Conservation (phyloP, 306 rosid genomes). For the Calophaca sinica region DNA sequence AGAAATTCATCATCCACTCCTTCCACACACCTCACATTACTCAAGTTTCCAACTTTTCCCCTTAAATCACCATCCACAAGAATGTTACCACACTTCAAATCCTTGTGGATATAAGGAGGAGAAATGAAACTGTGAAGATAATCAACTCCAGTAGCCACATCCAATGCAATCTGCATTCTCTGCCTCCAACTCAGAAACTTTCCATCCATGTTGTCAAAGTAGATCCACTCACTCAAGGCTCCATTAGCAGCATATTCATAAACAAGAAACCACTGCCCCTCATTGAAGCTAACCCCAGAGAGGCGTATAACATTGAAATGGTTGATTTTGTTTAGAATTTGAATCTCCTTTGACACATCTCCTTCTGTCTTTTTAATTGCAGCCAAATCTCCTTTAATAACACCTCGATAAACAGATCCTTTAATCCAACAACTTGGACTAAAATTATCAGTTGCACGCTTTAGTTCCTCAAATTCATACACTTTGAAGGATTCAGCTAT, state of each 20-base stretch:
- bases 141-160: slow-evolving; percentile 80
- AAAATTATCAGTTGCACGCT: slow-evolving; percentile 70
- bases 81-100: slow-evolving; percentile 68
- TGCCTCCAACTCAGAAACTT: slow-evolving; percentile 73
- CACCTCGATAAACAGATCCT: slow-evolving; percentile 69
- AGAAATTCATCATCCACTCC: slow-evolving; percentile 56
- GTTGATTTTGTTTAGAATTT: slow-evolving; percentile 66
- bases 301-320: slow-evolving; percentile 86
- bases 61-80: slow-evolving; percentile 72
- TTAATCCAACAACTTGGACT: slow-evolving; percentile 58
- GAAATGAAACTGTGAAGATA: slow-evolving; percentile 82
- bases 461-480: slow-evolving; percentile 72
- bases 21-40: slow-evolving; percentile 67
- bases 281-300: slow-evolving; percentile 73
- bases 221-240: slow-evolving; percentile 76
- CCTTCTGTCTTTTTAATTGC: slow-evolving; percentile 73
- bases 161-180: slow-evolving; percentile 73
- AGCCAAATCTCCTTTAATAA: slow-evolving; percentile 66
- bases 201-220: slow-evolving; percentile 40
- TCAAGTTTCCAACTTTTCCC: slow-evolving; percentile 71
- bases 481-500: slow-evolving; percentile 72
- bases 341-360: slow-evolving; percentile 76
- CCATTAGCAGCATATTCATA: slow-evolving; percentile 85
- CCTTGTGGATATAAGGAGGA: slow-evolving; percentile 84
- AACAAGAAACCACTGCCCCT: slow-evolving; percentile 82